Base-by-base conservation (phyloP, 768 basidiomycete species). In the Porpolomopsis calyptriformis region DNA sequence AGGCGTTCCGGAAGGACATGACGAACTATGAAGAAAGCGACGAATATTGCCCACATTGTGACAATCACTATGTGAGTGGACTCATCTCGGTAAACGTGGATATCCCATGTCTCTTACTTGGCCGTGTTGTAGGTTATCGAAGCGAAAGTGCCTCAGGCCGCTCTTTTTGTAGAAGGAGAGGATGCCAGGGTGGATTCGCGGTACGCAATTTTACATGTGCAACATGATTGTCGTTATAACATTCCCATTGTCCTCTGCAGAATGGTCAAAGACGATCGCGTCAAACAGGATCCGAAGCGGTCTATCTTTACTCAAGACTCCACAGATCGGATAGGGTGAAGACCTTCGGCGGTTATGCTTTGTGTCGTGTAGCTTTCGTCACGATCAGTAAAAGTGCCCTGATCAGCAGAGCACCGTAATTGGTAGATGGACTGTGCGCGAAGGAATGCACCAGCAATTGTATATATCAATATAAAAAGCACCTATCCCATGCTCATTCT, bases 1-100 rank as follows among this genome's bases (percentile, higher is more conserved):
- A 94, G 67, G 91, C 90, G 3, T 98, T 99, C 60, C 69, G 93
- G 52, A 98, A 99, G 68, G 91, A 97, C 64, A 92, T 97, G 90
- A 52, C 71, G 0, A 64, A 63, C 5, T 98, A 89, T 57, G 94
- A 98, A 55, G 94, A 99, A 61, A 91, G 90, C 58, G 93, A 98
- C 60, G 96, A 99, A 64, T 98, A 82, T 60, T 98, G 96, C 60
- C 96, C 94, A 0, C 85, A 96, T 64, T 97, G 96, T 59, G 96
- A 97, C 64, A 98, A 98, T 60, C 93, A 93, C 60, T 99, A 93
- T 61, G 96, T 94, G 59, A 55, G 85, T 70, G 31, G 19, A 25
- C 23, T 36, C 19, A 16, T 31, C 14, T 10, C 24, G 8, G 23
- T 11, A n/a, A n/a, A 4, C n/a, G 22, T 6, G 25, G 7, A 14